A percentile compares a stretch with the other conserved stretches of the same genome.
Evolutionary conservation across 2,329 filamentous ascomycete species (phyloP).

Genomic region (Hirsutella rhossiliensis): DNA sequence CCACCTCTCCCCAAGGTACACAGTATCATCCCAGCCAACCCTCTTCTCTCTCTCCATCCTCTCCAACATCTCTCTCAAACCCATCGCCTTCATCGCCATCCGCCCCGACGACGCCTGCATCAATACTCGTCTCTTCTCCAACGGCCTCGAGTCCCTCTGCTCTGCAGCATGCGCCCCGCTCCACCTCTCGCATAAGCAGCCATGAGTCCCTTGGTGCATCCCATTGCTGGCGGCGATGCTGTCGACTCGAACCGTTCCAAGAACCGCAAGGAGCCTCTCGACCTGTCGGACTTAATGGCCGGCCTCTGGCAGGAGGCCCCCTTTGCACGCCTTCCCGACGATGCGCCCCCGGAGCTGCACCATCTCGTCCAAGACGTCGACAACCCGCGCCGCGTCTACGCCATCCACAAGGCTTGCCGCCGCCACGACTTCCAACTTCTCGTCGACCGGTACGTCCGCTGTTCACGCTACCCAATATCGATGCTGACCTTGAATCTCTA

Average conservation of each 20-base stretch:
- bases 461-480: neutral
- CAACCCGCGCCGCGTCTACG: conserved; percentile 48
- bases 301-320: conserved; percentile 50
- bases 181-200: neutral
- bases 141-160: neutral
- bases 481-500: conserved; percentile 19
- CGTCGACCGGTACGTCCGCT: conserved; percentile 46
- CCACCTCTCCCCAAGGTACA: too few relatives aligned
- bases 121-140: neutral
- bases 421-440: conserved; percentile 54
- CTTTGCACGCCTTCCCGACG: conserved; percentile 45
- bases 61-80: neutral
- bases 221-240: conserved; percentile 2
- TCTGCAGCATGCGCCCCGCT: conserved; percentile 1
- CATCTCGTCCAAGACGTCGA: conserved; percentile 45
- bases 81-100: neutral
- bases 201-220: conserved; percentile 8
- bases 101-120: neutral
- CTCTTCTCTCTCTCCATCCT: too few relatives aligned
- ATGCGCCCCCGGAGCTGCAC: conserved; percentile 47
- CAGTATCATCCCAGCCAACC: too few relatives aligned
- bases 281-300: conserved; percentile 37
- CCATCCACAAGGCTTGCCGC: conserved; percentile 46
- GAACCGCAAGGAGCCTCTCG: conserved; percentile 5
- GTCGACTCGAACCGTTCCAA: conserved; percentile 1